Percentiles rank a stretch among this genome's conserved stretches.
Conservation (phyloP, 1,284 basidiomycete species). For the Fistulina hepatica region DNA sequence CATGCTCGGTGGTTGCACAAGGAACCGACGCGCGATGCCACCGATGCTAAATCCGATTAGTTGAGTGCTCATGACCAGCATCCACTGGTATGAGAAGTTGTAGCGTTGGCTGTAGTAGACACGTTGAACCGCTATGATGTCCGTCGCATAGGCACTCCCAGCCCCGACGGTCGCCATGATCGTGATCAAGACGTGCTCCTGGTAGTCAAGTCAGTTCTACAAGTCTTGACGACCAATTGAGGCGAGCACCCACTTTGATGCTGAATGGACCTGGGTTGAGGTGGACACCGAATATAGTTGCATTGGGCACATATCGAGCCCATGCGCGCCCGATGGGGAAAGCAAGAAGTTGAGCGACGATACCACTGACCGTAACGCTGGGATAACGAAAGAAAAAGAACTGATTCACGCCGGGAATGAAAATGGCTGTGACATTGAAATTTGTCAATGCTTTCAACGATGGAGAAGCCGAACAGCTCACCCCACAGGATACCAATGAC, state of each 20-base stretch:
- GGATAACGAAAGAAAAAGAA: slow-evolving; percentile 1
- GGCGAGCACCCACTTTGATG: slow-evolving; percentile 40
- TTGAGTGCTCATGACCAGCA: slow-evolving; percentile 60
- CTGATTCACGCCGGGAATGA: not conserved
- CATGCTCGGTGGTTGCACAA: slow-evolving; percentile 70
- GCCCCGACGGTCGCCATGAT: slow-evolving; percentile 27
- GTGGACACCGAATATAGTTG: slow-evolving; percentile 25
- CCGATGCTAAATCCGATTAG: slow-evolving; percentile 67
- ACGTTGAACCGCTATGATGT: slow-evolving; percentile 51
- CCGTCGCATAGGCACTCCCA: slow-evolving; percentile 41
- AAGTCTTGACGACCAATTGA: no score
- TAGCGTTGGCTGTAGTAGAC: slow-evolving; percentile 41
- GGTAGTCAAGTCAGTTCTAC: slow-evolving; percentile 19
- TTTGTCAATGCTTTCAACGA: no score
- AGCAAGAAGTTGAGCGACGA: slow-evolving; percentile 27
- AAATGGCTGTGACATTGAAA: no score
- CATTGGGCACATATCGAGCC: slow-evolving; percentile 29
- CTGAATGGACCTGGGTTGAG: slow-evolving; percentile 50
- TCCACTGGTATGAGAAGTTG: slow-evolving; percentile 44
- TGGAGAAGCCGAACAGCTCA: slow-evolving; percentile 27
- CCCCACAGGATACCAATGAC: slow-evolving; percentile 35
- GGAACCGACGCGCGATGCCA: slow-evolving; percentile 48
- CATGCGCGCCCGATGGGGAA: slow-evolving; percentile 32
- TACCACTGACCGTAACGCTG: slow-evolving; percentile 1
- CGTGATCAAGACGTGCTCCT: slow-evolving; percentile 42